Base-by-base conservation (phyloP, 2,329 filamentous ascomycete species). In the Hymenoscyphus fructigenus region DNA sequence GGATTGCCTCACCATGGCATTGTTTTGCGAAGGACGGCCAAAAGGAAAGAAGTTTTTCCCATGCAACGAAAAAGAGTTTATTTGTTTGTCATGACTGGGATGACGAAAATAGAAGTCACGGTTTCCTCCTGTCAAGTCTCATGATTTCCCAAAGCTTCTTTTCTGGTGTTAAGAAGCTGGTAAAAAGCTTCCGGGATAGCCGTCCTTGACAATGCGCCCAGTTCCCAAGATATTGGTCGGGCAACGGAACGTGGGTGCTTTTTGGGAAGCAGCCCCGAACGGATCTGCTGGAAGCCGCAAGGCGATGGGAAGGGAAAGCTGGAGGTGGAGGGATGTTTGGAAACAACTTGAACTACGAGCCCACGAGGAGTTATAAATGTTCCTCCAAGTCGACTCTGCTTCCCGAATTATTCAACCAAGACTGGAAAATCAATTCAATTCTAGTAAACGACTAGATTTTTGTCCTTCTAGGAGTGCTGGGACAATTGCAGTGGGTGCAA, bases 131-230 rank as follows among this genome's bases (percentile, higher is more conserved):
- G 36, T 38, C 36, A 38, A 38, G 36, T 38, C 36, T 14, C 36
- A 53, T 23, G 20, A 53, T 53, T 53, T 23, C 47, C 14, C 20
- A 53, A 26, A 53, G 47, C 47, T 53, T 53, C 23, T 53, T 53
- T 53, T 10, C 12, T 17, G 14, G 3, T 44, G 20, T n/a, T 47
- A 47, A 23, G 14, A 53, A 53, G 47, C 10, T 26, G 47, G 47
- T 53, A 53, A 34, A 17, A 17, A 57, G 26, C 26, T 32, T 29
- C 55, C 26, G 55, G 55, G 55, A 57, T 57, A 26, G 15, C 55
- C 12, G 55, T 57, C 28, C 29, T 57, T 57, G 55, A 57, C 28
- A 57, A 53, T 53, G 55, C 55, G 55, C 55, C 55, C 55, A 57
- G 28, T 34, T 32, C 55, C 55, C 55, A 57, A 57, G 55, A 34